Base-by-base conservation (phyloP, 495 filamentous ascomycete species). In the Penicillium daleae region DNA sequence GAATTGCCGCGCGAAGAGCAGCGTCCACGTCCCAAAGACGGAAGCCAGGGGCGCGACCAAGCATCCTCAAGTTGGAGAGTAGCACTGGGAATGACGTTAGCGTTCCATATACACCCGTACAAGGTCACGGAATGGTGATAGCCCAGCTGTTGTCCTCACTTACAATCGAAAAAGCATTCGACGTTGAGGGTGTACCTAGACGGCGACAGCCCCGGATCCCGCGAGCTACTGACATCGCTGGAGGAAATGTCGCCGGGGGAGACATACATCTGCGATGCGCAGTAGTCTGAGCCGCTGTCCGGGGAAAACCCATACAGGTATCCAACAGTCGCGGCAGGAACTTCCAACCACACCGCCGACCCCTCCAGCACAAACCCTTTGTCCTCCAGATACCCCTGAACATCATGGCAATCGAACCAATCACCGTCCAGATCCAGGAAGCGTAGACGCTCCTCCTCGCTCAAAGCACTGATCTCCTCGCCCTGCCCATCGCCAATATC, bases 381-480 rank as follows among this genome's bases (percentile, higher is more conserved):
- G 12, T 68, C 22, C 37, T 65, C 61, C 10, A 74, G 44, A 52
- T 72, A 74, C 10, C 71, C 71, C 51, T 72, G 67, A 1, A 74
- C 66, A 68, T 74, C 71, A 51, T 64, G 61, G 21, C 71, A 74
- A 48, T 74, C 71, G 24, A 70, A 72, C 71, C 71, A 74, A 27
- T 72, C 65, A 0, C 71, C 71, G 31, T 72, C 71, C 5, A 74
- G 62, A 57, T 69, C 69, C 9, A 74, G 46, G 7, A 44, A 17
- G 7, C 61, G 63, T n/a, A 70, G 50, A 13, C 32, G 61, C 22
- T 69, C 61, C 3, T 66, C 58, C 44, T 56, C 24, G 15, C 61
- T 64, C 57, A 67, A 62, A 5, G 21, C 12, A 51, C 22, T 40
- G n/a, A 52, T 40, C 9, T 15, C 50, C 37, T 27, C 9, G 9